Percentiles rank a stretch among this genome's conserved stretches.
Evolutionary conservation across 139 green algal genomes (phyloP).

Genomic region (Chloropicon primus): DNA sequence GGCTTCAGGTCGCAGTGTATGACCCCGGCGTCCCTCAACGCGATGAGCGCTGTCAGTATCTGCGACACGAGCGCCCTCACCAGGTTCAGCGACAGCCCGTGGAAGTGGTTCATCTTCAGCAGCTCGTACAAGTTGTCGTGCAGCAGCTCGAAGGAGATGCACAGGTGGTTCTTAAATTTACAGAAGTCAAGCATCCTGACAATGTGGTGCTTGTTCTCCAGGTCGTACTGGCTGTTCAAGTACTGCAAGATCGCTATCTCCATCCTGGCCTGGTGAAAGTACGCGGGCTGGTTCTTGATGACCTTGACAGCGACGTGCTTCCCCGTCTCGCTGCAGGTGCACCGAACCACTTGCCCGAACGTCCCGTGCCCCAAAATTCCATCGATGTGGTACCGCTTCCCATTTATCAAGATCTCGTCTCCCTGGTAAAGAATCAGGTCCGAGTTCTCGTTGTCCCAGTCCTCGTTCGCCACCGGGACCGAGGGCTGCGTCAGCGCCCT

Average conservation of each 20-base stretch:
- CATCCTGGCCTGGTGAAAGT: constrained; percentile 79
- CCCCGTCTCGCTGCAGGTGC: constrained; percentile 32
- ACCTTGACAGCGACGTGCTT: constrained; percentile 71
- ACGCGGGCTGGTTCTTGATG: constrained; percentile 97
- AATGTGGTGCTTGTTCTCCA: constrained; percentile 67
- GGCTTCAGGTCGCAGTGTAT: constrained; percentile 99
- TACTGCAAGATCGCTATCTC: constrained; percentile 85
- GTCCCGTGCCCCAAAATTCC: constrained; percentile 74
- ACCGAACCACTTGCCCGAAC: constrained; percentile 88
- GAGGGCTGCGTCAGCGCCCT: not conserved
- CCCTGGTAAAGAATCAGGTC: not conserved
- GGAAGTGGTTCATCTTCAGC: constrained; percentile 83
- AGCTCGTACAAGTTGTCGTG: constrained; percentile 96
- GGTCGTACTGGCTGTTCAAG: constrained; percentile 74
- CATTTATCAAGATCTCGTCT: not conserved
- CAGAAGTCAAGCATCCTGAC: constrained; percentile 90
- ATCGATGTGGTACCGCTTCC: not conserved
- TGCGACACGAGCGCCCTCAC: constrained; percentile 73
- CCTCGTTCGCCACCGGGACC: not conserved
- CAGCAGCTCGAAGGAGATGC: constrained; percentile 95
- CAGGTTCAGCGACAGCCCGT: constrained; percentile 72
- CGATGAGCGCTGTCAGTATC: constrained; percentile 69
- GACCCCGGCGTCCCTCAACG: constrained; percentile 68
- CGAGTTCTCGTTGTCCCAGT: not conserved
- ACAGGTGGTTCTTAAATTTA: constrained; percentile 79